phyloP scores from a whole-genome alignment of 106 monocot species.

The Gastrodia elata region DNA sequence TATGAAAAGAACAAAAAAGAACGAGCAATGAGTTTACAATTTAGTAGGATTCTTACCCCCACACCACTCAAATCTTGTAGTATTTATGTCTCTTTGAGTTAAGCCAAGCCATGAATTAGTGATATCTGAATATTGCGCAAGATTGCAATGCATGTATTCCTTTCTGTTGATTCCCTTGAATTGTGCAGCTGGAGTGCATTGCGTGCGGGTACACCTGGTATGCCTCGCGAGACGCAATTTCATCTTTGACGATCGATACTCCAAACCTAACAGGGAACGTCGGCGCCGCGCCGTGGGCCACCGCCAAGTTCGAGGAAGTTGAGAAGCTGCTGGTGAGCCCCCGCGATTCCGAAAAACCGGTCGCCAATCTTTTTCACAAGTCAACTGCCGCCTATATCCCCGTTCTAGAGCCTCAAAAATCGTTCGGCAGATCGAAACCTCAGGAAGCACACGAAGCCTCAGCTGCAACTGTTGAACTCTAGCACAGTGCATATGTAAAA shows the following conservation, averaged over 20 bases:
- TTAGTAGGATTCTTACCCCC: too few relatives aligned
- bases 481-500: background rate
- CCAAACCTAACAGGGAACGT: constrained; percentile 47
- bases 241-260: constrained; percentile 60
- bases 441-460: constrained; percentile 20
- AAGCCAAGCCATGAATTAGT: too few relatives aligned
- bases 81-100: too few relatives aligned
- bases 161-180: background rate
- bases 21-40: too few relatives aligned
- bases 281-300: constrained; percentile 75
- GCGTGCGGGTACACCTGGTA: constrained; percentile 76
- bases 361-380: constrained; percentile 39
- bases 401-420: constrained; percentile 49
- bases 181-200: constrained; percentile 64
- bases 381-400: constrained; percentile 11
- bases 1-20: too few relatives aligned
- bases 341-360: constrained; percentile 38
- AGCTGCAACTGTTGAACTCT: background rate
- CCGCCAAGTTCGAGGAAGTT: constrained; percentile 59
- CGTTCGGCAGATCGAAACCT: constrained; percentile 36
- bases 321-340: constrained; percentile 69
- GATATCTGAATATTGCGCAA: too few relatives aligned
- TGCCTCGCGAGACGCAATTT: constrained; percentile 59
- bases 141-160: too few relatives aligned
- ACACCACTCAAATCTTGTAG: too few relatives aligned